Percentiles rank a stretch among this genome's conserved stretches.
phyloP scores from a whole-genome alignment of 352 stramenopile genomes.

The Phytophthora sp. region DNA sequence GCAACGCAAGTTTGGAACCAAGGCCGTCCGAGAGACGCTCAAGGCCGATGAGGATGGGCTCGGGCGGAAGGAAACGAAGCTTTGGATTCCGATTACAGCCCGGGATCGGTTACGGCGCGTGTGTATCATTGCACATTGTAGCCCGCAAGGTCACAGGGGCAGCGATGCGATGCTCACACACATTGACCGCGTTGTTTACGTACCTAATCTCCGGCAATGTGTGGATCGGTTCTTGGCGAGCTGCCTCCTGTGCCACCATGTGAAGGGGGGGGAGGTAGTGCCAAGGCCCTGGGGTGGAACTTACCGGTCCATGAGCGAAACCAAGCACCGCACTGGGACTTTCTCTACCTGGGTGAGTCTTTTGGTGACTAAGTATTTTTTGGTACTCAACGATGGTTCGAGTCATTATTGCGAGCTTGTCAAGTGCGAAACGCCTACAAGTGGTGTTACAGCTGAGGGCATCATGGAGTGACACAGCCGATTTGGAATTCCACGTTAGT shows the following conservation, averaged over 20 bases:
- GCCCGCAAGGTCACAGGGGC: neutral
- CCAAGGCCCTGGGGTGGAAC: slow-evolving; percentile 2
- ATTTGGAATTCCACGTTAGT: neutral
- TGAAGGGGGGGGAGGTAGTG: slow-evolving; percentile 14
- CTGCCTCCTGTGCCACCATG: slow-evolving; percentile 16
- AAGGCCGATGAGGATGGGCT: neutral
- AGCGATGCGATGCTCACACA: neutral
- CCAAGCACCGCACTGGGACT: neutral
- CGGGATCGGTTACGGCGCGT: neutral
- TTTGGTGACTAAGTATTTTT: neutral
- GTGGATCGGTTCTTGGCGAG: slow-evolving; percentile 3
- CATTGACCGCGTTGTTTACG: neutral
- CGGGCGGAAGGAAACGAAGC: neutral
- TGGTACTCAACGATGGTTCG: neutral
- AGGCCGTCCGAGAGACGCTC: neutral
- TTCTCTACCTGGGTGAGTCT: neutral
- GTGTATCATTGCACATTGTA: slow-evolving; percentile 8
- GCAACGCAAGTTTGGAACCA: neutral
- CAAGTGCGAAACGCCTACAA: neutral
- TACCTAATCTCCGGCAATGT: neutral
- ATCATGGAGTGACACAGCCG: neutral
- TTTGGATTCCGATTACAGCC: neutral
- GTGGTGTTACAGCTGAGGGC: neutral
- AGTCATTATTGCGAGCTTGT: neutral
- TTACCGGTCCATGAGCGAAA: neutral